Evolutionary conservation across 2,329 filamentous ascomycete genomes (phyloP).

Genomic region (Lachnellula subtilissima): DNA sequence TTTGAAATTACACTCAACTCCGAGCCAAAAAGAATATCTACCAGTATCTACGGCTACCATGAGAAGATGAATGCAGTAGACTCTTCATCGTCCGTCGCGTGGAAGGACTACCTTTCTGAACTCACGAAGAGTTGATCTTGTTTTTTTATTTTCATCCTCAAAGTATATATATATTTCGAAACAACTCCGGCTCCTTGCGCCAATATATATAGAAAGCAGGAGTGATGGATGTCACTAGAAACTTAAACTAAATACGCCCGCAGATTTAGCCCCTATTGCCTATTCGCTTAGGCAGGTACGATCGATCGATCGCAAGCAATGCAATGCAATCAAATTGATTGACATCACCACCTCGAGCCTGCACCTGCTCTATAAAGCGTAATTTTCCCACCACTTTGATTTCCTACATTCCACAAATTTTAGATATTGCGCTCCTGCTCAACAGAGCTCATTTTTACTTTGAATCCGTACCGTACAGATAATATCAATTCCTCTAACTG

Average conservation of each 20-base stretch:
- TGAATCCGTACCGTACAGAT: not conserved
- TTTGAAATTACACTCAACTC: too few species aligned
- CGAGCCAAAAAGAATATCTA: too few species aligned
- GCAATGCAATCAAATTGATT: not conserved
- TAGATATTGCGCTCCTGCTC: not conserved
- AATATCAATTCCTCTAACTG: not conserved
- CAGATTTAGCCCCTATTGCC: not conserved
- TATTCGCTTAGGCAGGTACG: not conserved
- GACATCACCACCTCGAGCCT: not conserved
- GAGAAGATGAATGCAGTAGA: too few species aligned
- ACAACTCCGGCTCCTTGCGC: too few species aligned
- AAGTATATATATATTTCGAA: too few species aligned
- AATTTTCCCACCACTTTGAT: not conserved
- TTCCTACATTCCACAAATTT: not conserved
- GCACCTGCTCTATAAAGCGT: not conserved
- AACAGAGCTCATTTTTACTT: not conserved
- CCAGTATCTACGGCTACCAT: too few species aligned
- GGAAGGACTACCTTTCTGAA: too few species aligned
- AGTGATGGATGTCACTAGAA: not conserved
- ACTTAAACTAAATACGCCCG: not conserved
- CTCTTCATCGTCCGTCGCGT: too few species aligned
- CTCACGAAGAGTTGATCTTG: too few species aligned
- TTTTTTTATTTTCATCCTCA: too few species aligned
- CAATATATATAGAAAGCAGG: too few species aligned
- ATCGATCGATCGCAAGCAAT: too few species aligned